Evolutionary conservation across 257 asterid species (phyloP), one percentile per base, ranked within the genome.

Genomic region (Forsythia viridissima): DNA sequence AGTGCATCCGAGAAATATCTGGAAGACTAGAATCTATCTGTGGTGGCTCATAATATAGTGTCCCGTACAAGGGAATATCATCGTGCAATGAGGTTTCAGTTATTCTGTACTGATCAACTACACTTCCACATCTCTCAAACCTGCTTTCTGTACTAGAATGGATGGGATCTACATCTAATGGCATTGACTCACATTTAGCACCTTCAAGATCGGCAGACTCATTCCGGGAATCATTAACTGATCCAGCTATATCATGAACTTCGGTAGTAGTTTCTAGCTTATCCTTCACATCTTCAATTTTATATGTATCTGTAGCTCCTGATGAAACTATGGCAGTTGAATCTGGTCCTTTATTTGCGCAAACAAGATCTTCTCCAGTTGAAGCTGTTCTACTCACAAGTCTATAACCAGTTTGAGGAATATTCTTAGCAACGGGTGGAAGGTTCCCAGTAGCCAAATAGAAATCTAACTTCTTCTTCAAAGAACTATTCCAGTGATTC

Each of bases 401-500:
- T 82, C 82, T 79, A 51, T 85, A 78, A 78, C 91, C 87, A 82
- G 83, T 84, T 78, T 77, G 86, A 55, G 79, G 65, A 79, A 77
- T 82, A 74, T 61, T 87, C 83, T 89, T 93, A 67, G 94, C 83
- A 76, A 79, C 88, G 8, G 92, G 93, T 30, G 97, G 97, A 75
- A 95, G 97, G 82, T 88, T 93, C 69, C 97, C 99, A 16, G 98
- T 93, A 70, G 96, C 96, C 80, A 87, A 75, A 88, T 92, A 93
- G 85, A 93, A 90, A 83, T 95, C 98, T n/a, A 87, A 77, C 88
- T 93, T 95, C 87, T 95, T 95, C 89, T 91, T 95, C 83, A 95
- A 82, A 82, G 98, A 95, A 87, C 99, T 95, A 79, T 95, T 95
- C 99, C 99, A 95, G 81, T 95, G 99, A 88, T 95, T 95, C 94